Percentiles rank a stretch among this genome's conserved stretches.
Evolutionary conservation across 495 filamentous ascomycete species (phyloP).

Genomic region (Xylaria grammica): DNA sequence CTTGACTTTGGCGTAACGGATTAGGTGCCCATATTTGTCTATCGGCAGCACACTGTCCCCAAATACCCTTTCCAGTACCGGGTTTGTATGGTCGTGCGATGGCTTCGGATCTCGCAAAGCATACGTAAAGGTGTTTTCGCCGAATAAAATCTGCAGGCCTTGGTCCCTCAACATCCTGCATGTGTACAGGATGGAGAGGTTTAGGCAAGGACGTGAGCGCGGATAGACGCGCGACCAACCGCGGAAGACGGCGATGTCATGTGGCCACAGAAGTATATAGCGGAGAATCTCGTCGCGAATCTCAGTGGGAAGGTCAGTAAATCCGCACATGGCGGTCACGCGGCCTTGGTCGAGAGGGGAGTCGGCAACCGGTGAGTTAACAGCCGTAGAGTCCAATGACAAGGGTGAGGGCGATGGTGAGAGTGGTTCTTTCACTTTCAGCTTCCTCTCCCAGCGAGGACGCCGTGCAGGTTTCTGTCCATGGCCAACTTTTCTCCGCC

Average conservation of each 20-base stretch:
- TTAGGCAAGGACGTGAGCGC: constrained; percentile 23
- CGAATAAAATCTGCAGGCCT: constrained; percentile 43
- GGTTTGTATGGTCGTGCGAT: not conserved
- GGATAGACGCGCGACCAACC: constrained; percentile 41
- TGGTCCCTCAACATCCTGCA: constrained; percentile 35
- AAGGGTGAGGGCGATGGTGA: not conserved
- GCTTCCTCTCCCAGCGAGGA: constrained; percentile 18
- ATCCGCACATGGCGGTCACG: constrained; percentile 1
- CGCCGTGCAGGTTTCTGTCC: constrained; percentile 5
- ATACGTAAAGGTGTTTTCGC: constrained; percentile 48
- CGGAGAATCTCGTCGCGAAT: constrained; percentile 44
- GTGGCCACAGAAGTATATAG: constrained; percentile 36
- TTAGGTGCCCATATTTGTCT: constrained; percentile 40
- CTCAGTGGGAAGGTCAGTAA: constrained; percentile 35
- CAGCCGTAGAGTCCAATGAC: not conserved
- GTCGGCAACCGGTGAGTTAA: not conserved
- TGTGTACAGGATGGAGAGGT: constrained; percentile 39
- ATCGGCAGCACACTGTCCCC: constrained; percentile 34
- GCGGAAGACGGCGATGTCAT: constrained; percentile 40
- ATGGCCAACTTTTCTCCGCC: not conserved
- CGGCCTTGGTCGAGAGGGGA: not conserved
- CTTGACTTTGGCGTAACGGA: constrained; percentile 44
- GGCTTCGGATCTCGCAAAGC: constrained; percentile 40
- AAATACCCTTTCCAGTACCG: not conserved
- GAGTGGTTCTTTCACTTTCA: constrained; percentile 18